These are phyloP conservation scores for Magnolia kwangsiensis DNA, from an alignment of 164 flowering plant species.

Conservation along the genomic window DNA sequence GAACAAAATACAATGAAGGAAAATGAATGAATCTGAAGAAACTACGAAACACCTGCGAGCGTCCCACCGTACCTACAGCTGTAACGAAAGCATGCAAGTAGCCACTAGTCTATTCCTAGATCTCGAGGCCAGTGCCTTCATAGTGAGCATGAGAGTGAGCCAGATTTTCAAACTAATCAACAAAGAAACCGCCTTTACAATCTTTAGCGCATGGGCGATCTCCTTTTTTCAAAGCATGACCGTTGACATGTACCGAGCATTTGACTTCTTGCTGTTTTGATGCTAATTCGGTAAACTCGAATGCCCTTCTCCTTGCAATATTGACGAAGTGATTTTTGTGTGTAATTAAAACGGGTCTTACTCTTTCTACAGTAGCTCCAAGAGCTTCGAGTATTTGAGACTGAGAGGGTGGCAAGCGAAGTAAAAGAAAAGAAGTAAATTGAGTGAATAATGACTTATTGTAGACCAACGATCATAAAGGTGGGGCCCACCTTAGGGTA, in stretches of 20 bases:
- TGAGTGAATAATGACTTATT: too few relatives aligned
- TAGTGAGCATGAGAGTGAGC: slow-evolving; percentile 91
- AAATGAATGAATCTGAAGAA: slow-evolving; percentile 54
- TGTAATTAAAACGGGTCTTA: slow-evolving; percentile 90
- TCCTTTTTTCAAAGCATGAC: slow-evolving; percentile 24
- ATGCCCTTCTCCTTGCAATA: slow-evolving; percentile 79
- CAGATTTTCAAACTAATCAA: slow-evolving; percentile 94
- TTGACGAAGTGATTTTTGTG: slow-evolving; percentile 92
- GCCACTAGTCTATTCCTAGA: slow-evolving; percentile 86
- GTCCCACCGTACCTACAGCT: slow-evolving; percentile 97
- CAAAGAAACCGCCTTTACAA: slow-evolving; percentile 88
- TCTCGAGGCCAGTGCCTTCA: slow-evolving; percentile 95
- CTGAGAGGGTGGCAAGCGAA: slow-evolving; percentile 25
- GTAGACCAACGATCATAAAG: too few relatives aligned
- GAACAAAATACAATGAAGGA: background rate
- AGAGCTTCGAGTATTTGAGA: slow-evolving; percentile 95
- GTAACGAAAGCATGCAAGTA: slow-evolving; percentile 80
- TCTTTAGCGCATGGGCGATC: slow-evolving; percentile 24
- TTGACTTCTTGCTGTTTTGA: slow-evolving; percentile 22
- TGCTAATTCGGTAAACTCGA: slow-evolving; percentile 71
- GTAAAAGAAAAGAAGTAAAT: too few relatives aligned
- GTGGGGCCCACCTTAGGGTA: too few relatives aligned
- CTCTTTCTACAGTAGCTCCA: slow-evolving; percentile 96
- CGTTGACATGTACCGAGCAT: slow-evolving; percentile 29
- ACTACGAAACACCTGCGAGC: slow-evolving; percentile 77